Base-by-base conservation (phyloP, 2,329 filamentous ascomycete genomes). In the Fusarium setosum region DNA sequence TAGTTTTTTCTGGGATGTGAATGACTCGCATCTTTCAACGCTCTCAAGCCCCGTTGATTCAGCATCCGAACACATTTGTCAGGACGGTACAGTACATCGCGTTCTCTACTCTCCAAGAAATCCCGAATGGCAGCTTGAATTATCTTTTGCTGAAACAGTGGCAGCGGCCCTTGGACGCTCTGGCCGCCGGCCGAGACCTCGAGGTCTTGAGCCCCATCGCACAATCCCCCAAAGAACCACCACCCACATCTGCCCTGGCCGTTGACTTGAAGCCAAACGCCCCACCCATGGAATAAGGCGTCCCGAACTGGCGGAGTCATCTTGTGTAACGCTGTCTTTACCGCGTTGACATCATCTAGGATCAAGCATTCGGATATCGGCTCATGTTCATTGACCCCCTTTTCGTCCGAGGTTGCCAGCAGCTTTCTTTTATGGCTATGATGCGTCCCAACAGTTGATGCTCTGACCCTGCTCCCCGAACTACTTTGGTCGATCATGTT, bases 401-500 rank as follows among this genome's bases (percentile, higher is more conserved):
- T 38, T 32, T 38, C 24, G 38, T n/a, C 45, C 35, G 31, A 48
- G 23, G 10, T 29, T 15, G 6, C 18, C 12, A 17, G n/a, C 32
- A 31, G 10, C 11, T 29, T 21, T 10, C 20, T 18, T 44, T 52
- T 47, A 62, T 24, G 52, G 56, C 17, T 61, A 49, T 4, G 50
- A 57, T 26, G 26, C 52, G 23, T 50, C 53, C 11, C 32, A 48
- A 63, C 82, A 81, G 51, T 76, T 61, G 18, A 82, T 74, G 45
- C 73, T 72, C 65, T 75, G 69, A 65, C 77, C 80, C 29, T 72
- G 57, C 61, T 77, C 56, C 79, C 79, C 12, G 76, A 75, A 4
- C 70, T 65, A 23, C 69, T 69, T 50, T 73, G 58, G 72, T 82
- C 65, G 10, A 77, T 74, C 50, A 88, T 79, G 73, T 88, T 87